Evolutionary conservation across 345 rosid species (phyloP).

Genomic region (Capsella bursapastoris): DNA sequence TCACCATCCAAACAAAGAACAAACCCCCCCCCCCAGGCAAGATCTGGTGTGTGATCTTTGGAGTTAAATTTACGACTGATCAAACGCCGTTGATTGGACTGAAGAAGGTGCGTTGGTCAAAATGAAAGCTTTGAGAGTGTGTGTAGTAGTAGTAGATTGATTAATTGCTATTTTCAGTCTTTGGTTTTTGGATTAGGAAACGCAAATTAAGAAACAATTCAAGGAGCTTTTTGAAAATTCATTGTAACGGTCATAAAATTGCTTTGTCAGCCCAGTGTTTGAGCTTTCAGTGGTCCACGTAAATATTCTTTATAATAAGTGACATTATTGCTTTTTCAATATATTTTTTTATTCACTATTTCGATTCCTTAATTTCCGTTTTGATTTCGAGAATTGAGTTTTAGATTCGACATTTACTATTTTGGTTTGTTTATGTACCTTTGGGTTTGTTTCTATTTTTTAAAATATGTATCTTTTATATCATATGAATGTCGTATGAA

Average conservation of each 20-base stretch:
- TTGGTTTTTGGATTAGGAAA: conserved; percentile 36
- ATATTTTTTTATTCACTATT: neutral
- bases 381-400: neutral
- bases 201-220: conserved; percentile 35
- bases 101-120: conserved; percentile 47
- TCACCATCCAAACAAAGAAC: conserved; percentile 56
- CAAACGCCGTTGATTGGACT: conserved; percentile 44
- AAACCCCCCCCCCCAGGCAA: conserved; percentile 38
- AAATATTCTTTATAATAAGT: neutral
- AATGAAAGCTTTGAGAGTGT: conserved; percentile 46
- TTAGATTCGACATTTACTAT: neutral
- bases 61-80: neutral
- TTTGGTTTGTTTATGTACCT: neutral
- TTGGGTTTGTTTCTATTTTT: neutral
- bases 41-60: too few relatives aligned
- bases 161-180: conserved; percentile 39
- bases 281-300: conserved; percentile 37
- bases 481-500: too few relatives aligned
- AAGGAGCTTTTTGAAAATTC: conserved; percentile 42
- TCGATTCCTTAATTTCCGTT: neutral
- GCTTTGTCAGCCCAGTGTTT: conserved; percentile 44
- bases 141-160: too few relatives aligned
- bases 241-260: conserved; percentile 63
- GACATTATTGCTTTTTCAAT: neutral
- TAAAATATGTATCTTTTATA: too few relatives aligned